Percentiles rank a stretch among this genome's conserved stretches.
These are phyloP conservation scores for Colletotrichum gloeosporioides DNA, from an alignment of 2,329 filamentous ascomycete species.

Conservation along the genomic window DNA sequence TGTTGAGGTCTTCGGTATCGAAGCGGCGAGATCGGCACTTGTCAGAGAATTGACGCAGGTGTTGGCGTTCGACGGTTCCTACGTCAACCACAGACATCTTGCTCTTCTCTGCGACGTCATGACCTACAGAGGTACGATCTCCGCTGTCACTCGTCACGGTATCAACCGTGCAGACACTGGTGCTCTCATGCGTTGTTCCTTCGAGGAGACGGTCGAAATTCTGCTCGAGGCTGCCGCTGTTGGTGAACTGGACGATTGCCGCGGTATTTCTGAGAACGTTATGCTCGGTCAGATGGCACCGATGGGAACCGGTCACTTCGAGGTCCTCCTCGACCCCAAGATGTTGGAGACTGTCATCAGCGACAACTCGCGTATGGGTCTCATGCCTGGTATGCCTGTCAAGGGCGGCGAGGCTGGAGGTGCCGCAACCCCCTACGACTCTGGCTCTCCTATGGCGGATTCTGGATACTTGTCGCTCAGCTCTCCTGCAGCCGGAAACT, in stretches of 20 bases:
- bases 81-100: constrained; percentile 98
- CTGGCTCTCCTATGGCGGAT: constrained; percentile 79
- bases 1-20: constrained; percentile 94
- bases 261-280: constrained; percentile 97
- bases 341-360: constrained; percentile 96
- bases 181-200: constrained; percentile 98
- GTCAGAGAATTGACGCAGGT: constrained; percentile 90
- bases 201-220: constrained; percentile 99
- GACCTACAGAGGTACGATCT: constrained; percentile 92
- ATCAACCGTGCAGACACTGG: constrained; percentile 98
- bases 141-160: constrained; percentile 96
- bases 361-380: constrained; percentile 85
- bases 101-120: constrained; percentile 96
- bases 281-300: constrained; percentile 98
- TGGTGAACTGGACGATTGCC: constrained; percentile 96
- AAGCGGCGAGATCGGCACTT: constrained; percentile 86
- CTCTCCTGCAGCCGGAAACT: constrained; percentile 65
- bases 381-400: constrained; percentile 79
- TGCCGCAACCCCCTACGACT: constrained; percentile 93
- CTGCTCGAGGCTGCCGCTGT: constrained; percentile 92
- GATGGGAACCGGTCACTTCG: constrained; percentile 95
- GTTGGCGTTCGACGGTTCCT: constrained; percentile 97
- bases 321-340: constrained; percentile 89
- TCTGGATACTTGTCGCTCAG: constrained; percentile 69
- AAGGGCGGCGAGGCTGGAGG: constrained; percentile 80